Evolutionary conservation across 83 land plant species (phyloP).

Genomic region (Isoetes engelmannii): DNA sequence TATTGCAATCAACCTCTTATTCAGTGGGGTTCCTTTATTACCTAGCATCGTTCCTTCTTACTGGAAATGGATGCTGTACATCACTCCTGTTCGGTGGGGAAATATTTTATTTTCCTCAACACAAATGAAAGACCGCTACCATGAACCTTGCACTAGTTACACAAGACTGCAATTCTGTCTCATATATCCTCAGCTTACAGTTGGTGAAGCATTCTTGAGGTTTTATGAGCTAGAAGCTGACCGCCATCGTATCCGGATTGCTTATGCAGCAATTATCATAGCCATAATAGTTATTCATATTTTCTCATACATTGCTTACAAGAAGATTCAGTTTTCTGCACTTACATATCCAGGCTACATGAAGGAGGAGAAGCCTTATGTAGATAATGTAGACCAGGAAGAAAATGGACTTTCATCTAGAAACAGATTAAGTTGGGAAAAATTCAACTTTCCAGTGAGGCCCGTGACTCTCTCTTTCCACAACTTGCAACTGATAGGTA

Average conservation of each 20-base stretch:
- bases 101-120: slow-evolving; percentile 15
- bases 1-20: slow-evolving; percentile 23
- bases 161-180: slow-evolving; percentile 15
- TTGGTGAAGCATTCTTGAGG: slow-evolving; percentile 23
- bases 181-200: slow-evolving; percentile 18
- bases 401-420: neutral
- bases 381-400: slow-evolving; percentile 5
- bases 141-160: slow-evolving; percentile 19
- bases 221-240: slow-evolving; percentile 16
- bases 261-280: slow-evolving; percentile 22
- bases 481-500: slow-evolving; percentile 8
- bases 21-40: slow-evolving; percentile 27
- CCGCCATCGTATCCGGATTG: slow-evolving; percentile 5
- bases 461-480: slow-evolving; percentile 22
- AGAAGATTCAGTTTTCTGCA: slow-evolving; percentile 19
- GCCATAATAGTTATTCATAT: slow-evolving; percentile 18
- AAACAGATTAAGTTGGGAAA: neutral
- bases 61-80: slow-evolving; percentile 35
- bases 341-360: no score
- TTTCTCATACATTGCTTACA: slow-evolving; percentile 11
- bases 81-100: slow-evolving; percentile 29
- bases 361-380: no score
- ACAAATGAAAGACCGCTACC: slow-evolving; percentile 19
- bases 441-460: slow-evolving; percentile 20
- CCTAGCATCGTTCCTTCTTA: slow-evolving; percentile 26